Evolutionary conservation across 257 asterid genomes (phyloP), one percentile per base, ranked within the genome.

Genomic region (Scutellaria baicalensis): DNA sequence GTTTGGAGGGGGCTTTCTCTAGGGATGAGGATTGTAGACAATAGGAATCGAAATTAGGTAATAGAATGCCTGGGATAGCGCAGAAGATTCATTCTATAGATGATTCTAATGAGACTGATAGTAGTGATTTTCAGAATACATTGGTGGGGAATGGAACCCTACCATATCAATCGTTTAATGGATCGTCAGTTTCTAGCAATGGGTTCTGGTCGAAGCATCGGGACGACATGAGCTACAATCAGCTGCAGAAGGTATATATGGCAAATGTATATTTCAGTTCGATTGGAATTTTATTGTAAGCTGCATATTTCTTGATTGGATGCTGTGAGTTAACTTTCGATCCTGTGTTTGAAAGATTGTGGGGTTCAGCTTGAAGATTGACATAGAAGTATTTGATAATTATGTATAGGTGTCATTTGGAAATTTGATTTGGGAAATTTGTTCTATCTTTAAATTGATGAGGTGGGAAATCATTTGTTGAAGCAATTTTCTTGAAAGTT

Each of bases 141-240:
- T 79, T 78, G 78, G 40, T 35, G 49, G 80, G 71, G 35, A 78
- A 81, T 57, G 93, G 80, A 40, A 68, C 83, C 70, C 58, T 65
- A 49, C 71, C 89, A 57, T 77, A 61, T 49, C 78, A 69, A 56
- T 71, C 82, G 8, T 74, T 62, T 21, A 69, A 76, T 69, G 85
- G 74, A 8, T 71, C 86, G 56, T 61, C 85, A 51, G 69, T 83
- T 76, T 71, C 86, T 64, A 66, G 77, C 72, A 83, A 85, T 79
- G 93, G 89, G 13, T 87, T 91, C 81, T 91, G 99, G 96, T 87
- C 96, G 33, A 83, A 84, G 72, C 90, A 88, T 42, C 77, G 82
- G 3, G 89, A 82, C 43, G 96, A 84, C 64, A 70, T 91, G 70
- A 81, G 86, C 88, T 78, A 73, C 80, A 86, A 80, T 45, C 96